phyloP scores from a whole-genome alignment of 2,329 filamentous ascomycete species.

The Emericellopsis cladophorae region DNA sequence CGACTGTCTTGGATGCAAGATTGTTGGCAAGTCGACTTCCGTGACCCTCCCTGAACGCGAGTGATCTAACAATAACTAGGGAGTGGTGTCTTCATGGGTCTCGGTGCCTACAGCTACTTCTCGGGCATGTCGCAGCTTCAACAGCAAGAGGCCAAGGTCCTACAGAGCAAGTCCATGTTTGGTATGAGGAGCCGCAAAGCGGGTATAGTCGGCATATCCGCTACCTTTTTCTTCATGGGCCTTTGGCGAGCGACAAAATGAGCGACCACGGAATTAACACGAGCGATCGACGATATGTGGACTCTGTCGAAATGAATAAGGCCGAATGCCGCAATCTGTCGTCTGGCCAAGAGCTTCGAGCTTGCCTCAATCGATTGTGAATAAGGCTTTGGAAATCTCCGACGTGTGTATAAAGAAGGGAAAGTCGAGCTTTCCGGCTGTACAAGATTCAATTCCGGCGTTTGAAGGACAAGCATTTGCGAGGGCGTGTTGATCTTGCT shows the following conservation, averaged over 20 bases:
- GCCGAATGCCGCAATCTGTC: too few species aligned
- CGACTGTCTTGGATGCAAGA: constrained; percentile 59
- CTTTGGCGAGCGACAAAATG: constrained; percentile 54
- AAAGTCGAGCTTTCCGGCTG: too few species aligned
- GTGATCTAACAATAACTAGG: constrained; percentile 30
- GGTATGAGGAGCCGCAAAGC: constrained; percentile 58
- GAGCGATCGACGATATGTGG: too few species aligned
- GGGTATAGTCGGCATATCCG: constrained; percentile 55
- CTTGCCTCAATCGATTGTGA: too few species aligned
- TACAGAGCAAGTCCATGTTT: constrained; percentile 57
- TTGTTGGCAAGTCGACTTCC: constrained; percentile 46
- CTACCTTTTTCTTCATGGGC: constrained; percentile 56
- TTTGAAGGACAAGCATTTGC: too few species aligned
- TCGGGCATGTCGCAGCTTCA: constrained; percentile 62
- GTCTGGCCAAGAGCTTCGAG: too few species aligned
- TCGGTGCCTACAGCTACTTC: constrained; percentile 66
- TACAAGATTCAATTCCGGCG: too few species aligned
- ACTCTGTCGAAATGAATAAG: too few species aligned
- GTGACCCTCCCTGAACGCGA: constrained; percentile 1
- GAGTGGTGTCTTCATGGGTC: constrained; percentile 60
- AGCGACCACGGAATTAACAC: too few species aligned
- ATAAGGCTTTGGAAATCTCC: too few species aligned
- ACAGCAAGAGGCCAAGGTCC: constrained; percentile 50
- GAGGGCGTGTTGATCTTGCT: too few species aligned
- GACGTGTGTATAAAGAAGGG: too few species aligned